Base-by-base conservation (phyloP, 129 eudicot species). In the Glebionis coronaria region DNA sequence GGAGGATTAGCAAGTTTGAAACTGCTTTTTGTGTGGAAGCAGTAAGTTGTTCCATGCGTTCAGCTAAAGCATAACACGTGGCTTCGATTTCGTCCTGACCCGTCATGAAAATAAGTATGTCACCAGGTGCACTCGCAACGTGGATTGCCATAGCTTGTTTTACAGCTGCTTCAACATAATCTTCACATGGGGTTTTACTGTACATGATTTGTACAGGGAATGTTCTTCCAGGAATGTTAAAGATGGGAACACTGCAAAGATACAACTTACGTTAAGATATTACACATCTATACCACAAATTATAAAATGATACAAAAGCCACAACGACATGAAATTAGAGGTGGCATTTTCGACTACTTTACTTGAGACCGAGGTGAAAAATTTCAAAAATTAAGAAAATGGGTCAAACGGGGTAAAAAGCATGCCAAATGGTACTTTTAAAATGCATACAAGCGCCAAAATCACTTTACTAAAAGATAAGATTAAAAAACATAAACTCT, bases 91-190 rank as follows among this genome's bases (percentile, higher is more conserved):
- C 93, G 18, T 86, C 88, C 65, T 83, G 93, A 28, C 93, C 93
- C 0, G 93, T 86, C 88, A 86, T 83, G 69, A 86, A 86, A 10
- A 86, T 83, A 31, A 86, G 86, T 70, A 86, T 86, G 81, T 83
- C 93, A 14, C 93, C 93, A 10, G 88, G 86, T 20, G 82, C 82
- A 29, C 87, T 78, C 4, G 86, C 80, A 27, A 83, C 80, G 82
- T 86, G 93, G 60, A 86, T 86, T n/a, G 88, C 78, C 88, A 86
- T 83, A 5, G 88, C 93, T 74, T 86, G 88, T 49, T 83, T 86
- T 40, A 80, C 88, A 14, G 93, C 93, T 42, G 80, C 93, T 81
- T 86, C 93, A 9, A 86, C 88, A 12, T 86, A 86, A 75, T 86
- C 93, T 75, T 86, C 93, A 65, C 88, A 83, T 18, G 93, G 88